phyloP scores from a whole-genome alignment of 805 yeast species.

The Starmerella davenportii region DNA sequence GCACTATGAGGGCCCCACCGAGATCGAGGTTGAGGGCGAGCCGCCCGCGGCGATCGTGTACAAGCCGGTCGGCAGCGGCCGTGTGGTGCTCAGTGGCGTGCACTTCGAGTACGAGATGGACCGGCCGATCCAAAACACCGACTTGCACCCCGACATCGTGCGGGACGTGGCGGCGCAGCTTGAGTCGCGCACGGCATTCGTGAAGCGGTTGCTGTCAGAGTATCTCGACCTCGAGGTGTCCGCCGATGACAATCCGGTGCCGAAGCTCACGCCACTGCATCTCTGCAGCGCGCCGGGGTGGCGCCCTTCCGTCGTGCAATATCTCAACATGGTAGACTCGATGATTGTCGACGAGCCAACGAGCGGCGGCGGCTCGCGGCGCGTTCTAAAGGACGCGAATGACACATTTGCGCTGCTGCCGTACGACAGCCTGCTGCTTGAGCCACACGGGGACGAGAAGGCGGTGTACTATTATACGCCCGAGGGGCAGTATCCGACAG shows the following conservation, averaged over 20 bases:
- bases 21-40: conserved; percentile 28
- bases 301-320: background rate
- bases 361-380: conserved; percentile 20
- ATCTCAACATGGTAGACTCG: conserved; percentile 18
- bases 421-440: background rate
- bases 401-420: conserved; percentile 34
- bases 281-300: conserved; percentile 8
- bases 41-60: conserved; percentile 52
- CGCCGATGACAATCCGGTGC: conserved; percentile 35
- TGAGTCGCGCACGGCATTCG: conserved; percentile 34
- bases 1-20: conserved; percentile 37
- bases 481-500: conserved; percentile 28
- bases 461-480: conserved; percentile 33
- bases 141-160: conserved; percentile 25
- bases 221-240: conserved; percentile 50
- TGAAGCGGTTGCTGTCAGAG: conserved; percentile 35
- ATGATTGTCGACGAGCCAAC: conserved; percentile 20
- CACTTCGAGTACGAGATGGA: conserved; percentile 63
- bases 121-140: conserved; percentile 28
- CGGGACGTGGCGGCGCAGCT: conserved; percentile 29
- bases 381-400: conserved; percentile 29
- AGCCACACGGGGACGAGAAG: conserved; percentile 22
- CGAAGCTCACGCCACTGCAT: conserved; percentile 46
- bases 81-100: conserved; percentile 59
- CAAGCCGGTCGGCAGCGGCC: conserved; percentile 55